Evolutionary conservation across 805 yeast genomes (phyloP), one percentile per base, ranked within the genome.

Genomic region (Ascoidea rubescens): DNA sequence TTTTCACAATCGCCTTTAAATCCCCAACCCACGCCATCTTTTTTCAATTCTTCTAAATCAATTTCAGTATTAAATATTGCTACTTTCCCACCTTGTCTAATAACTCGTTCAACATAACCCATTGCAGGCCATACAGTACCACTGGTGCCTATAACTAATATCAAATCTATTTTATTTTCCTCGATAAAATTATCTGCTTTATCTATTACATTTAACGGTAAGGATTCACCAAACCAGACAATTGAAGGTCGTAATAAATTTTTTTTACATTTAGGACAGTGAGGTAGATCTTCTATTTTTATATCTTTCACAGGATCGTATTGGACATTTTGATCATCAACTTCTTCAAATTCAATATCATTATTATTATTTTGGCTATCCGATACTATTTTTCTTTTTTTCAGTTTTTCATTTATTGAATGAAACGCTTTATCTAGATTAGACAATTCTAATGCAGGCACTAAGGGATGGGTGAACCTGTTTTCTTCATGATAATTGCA

Each of bases 171-270:
- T 44, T 68, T 68, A 5, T 65, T 65, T 31, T 70, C 69, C 8
- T 69, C 60, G 5, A 87, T 72, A 58, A 85, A 88, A 47, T 76
- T 78, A 66, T 88, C 96, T 5, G 87, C 87, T 47, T 67, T 67
- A 55, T 80, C 82, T 53, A 89, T 75, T 10, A 73, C 74, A 49
- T 67, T 67, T 52, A 86, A 64, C 0, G 95, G 87, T 48, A 89
- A 67, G 14, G 88, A 74, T 65, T 89, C 97, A n/a, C 96, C 96
- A 66, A 84, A 87, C 96, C 96, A 89, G 5, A 88, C 90, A 3
- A 89, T 95, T 0, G 93, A 96, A 0, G 97, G 97, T 28, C 96
- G 71, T 53, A 89, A 66, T 10, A 84, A 62, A 0, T 82, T 83
- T 4, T 71, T 73, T n/a, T 69, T 62, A 62, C 97, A 89, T 8